phyloP scores from a whole-genome alignment of 169 alveolate genomes.

The Perkinsus marinus region DNA sequence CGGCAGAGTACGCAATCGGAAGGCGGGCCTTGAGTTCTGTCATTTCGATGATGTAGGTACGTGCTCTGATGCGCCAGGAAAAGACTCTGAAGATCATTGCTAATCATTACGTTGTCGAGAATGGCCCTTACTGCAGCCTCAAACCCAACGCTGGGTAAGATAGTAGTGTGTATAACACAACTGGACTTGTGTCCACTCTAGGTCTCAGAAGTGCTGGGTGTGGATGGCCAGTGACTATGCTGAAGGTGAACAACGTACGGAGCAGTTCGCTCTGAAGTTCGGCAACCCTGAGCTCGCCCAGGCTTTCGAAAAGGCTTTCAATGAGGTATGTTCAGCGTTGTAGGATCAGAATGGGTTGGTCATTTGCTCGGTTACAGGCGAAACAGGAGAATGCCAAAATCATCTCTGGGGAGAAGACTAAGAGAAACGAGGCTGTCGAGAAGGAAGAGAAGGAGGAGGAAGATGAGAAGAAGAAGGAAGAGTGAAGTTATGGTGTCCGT shows the following conservation, averaged over 20 bases:
- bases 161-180: neutral
- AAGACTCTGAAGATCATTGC: neutral
- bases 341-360: neutral
- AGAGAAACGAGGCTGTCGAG: neutral
- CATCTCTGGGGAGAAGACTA: neutral
- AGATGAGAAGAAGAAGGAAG: neutral
- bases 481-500: neutral
- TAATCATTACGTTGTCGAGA: neutral
- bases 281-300: neutral
- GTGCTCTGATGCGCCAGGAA: neutral
- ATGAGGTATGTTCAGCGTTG: neutral
- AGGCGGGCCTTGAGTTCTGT: neutral
- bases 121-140: neutral
- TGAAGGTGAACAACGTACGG: neutral
- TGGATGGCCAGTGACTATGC: neutral
- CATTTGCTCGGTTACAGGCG: neutral
- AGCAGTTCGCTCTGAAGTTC: slow-evolving; percentile 3
- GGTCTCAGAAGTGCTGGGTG: neutral
- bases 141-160: neutral
- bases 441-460: neutral
- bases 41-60: neutral
- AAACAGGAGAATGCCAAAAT: neutral
- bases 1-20: neutral
- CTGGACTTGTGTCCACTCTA: too few species aligned
- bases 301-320: neutral